Conservation (phyloP, 1,284 basidiomycete species). For the Cutaneotrichosporon sp. region DNA sequence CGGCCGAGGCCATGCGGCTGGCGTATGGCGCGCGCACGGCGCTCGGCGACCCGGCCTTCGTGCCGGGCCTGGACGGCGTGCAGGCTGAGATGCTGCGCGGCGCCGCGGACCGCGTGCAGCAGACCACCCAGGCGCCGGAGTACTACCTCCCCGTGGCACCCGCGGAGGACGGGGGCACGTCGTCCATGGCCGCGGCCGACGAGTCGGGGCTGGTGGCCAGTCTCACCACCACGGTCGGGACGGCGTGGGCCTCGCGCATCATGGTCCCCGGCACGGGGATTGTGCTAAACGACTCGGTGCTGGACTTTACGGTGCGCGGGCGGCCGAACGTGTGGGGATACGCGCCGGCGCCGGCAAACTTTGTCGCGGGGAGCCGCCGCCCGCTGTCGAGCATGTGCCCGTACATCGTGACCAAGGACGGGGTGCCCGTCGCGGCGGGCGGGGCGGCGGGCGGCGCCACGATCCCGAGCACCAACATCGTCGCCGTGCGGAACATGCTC, state of each 20-base stretch:
- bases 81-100: conserved; percentile 30
- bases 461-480: conserved; percentile 46
- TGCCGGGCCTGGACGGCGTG: conserved; percentile 30
- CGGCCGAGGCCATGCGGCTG: conserved; percentile 39
- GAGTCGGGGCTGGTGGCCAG: conserved; percentile 39
- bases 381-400: conserved; percentile 48
- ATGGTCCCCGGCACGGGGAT: conserved; percentile 47
- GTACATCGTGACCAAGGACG: conserved; percentile 37
- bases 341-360: conserved; percentile 43
- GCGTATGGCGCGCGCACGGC: conserved; percentile 45
- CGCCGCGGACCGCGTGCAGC: background rate
- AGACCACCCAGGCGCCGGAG: conserved; percentile 4
- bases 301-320: conserved; percentile 48
- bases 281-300: conserved; percentile 49
- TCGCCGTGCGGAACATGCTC: conserved; percentile 41
- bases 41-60: conserved; percentile 45
- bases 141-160: conserved; percentile 9
- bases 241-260: conserved; percentile 45
- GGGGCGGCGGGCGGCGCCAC: conserved; percentile 47
- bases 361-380: conserved; percentile 38
- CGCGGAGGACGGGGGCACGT: conserved; percentile 35
- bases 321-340: conserved; percentile 44
- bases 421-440: conserved; percentile 33
- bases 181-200: conserved; percentile 47
- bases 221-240: conserved; percentile 48